These are phyloP conservation scores for Sporothrix pallida DNA, from an alignment of 2,329 filamentous ascomycete species.

Conservation along the genomic window DNA sequence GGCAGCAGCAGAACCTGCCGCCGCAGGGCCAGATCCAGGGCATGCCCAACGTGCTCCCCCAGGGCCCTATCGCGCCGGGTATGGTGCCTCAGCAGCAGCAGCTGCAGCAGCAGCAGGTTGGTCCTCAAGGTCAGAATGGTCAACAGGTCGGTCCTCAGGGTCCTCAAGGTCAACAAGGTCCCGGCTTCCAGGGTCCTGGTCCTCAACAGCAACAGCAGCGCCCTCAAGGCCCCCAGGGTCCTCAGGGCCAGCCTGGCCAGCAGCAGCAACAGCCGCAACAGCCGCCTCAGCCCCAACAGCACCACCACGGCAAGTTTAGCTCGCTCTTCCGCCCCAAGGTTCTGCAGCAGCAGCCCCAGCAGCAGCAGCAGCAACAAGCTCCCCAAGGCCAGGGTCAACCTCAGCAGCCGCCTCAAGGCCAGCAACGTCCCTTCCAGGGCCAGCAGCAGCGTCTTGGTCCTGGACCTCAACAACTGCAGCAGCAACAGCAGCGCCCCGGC, in stretches of 20 bases:
- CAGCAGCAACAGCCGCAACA: neutral
- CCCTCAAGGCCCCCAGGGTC: neutral
- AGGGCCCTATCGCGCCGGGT: too few species aligned
- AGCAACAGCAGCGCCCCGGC: constrained; percentile 10
- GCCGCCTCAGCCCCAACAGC: neutral
- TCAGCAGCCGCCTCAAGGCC: neutral
- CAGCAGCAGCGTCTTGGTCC: constrained; percentile 6
- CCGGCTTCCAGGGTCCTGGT: neutral
- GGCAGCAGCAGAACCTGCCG: constrained; percentile 21
- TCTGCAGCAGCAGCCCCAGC: neutral
- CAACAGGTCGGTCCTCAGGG: neutral
- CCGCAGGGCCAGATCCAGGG: neutral
- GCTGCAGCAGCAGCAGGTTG: neutral
- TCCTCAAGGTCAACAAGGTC: neutral
- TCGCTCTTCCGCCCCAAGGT: constrained; percentile 19
- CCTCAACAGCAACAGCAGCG: constrained; percentile 16
- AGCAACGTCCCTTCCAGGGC: constrained; percentile 9
- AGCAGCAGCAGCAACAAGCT: neutral
- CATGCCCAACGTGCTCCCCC: too few species aligned
- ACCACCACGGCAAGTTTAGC: constrained; percentile 20
- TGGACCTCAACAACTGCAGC: neutral
- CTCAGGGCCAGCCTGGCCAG: constrained; percentile 5
- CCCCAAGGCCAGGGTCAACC: neutral
- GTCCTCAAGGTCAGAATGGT: too few species aligned
- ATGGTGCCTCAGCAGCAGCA: constrained; percentile 6